Evolutionary conservation across 345 rosid species (phyloP).

Genomic region (Salix exigua): DNA sequence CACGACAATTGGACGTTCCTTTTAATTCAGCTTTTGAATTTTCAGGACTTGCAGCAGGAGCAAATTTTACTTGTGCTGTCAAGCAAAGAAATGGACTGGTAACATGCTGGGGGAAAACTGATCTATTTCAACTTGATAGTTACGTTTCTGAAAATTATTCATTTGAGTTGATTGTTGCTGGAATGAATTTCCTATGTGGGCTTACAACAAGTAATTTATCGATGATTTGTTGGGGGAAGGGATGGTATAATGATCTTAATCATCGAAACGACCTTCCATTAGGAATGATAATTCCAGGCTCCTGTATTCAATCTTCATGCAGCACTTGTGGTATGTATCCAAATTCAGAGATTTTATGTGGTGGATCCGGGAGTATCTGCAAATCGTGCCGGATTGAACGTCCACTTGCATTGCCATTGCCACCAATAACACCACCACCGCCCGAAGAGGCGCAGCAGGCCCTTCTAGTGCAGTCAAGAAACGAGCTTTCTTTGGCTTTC

Average conservation of each 20-base stretch:
- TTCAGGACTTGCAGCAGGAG: slow-evolving; percentile 38
- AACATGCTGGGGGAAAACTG: slow-evolving; percentile 50
- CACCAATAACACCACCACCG: slow-evolving; percentile 23
- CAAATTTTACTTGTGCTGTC: slow-evolving; percentile 42
- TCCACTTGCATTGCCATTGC: slow-evolving; percentile 44
- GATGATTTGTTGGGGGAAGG: slow-evolving; percentile 49
- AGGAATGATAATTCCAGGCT: slow-evolving; percentile 49
- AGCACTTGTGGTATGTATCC: slow-evolving; percentile 41
- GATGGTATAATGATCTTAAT: slow-evolving; percentile 33
- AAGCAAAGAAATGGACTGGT: slow-evolving; percentile 37
- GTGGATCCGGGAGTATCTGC: slow-evolving; percentile 51
- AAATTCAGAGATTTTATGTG: slow-evolving; percentile 42
- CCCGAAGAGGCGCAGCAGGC: slow-evolving; percentile 7
- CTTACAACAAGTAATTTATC: slow-evolving; percentile 44
- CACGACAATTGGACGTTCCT: slow-evolving; percentile 40
- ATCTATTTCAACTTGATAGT: slow-evolving; percentile 11
- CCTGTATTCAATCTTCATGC: slow-evolving; percentile 49
- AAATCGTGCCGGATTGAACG: slow-evolving; percentile 42
- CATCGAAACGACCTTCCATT: slow-evolving; percentile 18
- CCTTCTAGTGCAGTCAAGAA: slow-evolving; percentile 3
- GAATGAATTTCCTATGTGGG: slow-evolving; percentile 49
- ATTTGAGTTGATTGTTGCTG: slow-evolving; percentile 47
- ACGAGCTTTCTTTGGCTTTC: slow-evolving; percentile 32
- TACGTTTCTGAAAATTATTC: slow-evolving; percentile 18
- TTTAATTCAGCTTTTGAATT: slow-evolving; percentile 41